Evolutionary conservation across 768 basidiomycete species (phyloP), one percentile per base, ranked within the genome.

Genomic region (Mycena metata): DNA sequence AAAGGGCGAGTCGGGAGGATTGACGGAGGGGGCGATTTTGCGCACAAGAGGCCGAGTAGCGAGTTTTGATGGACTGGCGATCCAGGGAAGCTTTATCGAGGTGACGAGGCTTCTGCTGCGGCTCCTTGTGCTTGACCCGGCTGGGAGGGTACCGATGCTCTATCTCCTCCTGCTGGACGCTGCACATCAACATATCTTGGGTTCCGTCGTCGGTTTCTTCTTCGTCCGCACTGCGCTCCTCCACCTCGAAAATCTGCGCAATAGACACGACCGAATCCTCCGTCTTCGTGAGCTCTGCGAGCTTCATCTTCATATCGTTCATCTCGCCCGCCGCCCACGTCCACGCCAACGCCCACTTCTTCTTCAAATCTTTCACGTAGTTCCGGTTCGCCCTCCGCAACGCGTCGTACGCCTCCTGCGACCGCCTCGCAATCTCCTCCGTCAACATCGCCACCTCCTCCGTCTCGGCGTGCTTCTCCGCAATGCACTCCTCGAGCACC

Each of bases 311-410:
- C 35, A 60, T 24, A 12, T 49, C 47, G 19, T n/a, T 35, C 57
- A 45, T 46, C 43, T 57, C 56, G 15, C 39, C 56, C 2, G 47
- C n/a, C 3, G 36, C 60, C 60, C 47, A 51, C 1, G 5, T 24
- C 47, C 60, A 60, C 12, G 36, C 58, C 10, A 12, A n/a, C 7
- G 57, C 60, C 60, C 60, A 60, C 24, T 60, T 60, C 6, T 23
- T 51, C 43, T 46, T 45, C 26, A 58, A 3, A 33, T 46, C 23
- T 16, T 39, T 46, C 42, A 58, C 19, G 21, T 58, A 33, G 12
- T 23, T 3, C 57, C n/a, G 45, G 57, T 21, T 58, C 23, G 17
- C 21, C 41, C 41, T 42, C 41, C 41, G 23, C 43, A 45, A 24
- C 26, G 16, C 43, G 19, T 58, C 21, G 57, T n/a, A 11, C 10